A percentile compares a stretch with the other conserved stretches of the same genome.
Evolutionary conservation across 2,329 filamentous ascomycete genomes (phyloP).

Genomic region (Davidsoniella neocaledoniae): DNA sequence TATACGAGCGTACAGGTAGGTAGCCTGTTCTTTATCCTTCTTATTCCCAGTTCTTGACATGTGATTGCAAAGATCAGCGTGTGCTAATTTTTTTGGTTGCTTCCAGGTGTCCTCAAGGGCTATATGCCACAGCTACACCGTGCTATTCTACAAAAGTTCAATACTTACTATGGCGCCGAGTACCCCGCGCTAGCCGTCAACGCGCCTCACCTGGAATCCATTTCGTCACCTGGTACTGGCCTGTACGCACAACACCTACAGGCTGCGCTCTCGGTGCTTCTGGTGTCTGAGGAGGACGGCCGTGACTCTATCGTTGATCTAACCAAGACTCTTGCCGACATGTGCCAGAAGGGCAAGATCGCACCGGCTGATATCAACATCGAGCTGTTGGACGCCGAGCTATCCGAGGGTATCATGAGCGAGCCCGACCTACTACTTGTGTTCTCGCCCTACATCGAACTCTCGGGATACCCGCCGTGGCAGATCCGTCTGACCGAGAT

Average conservation of each 20-base stretch:
- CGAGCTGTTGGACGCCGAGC: constrained; percentile 78
- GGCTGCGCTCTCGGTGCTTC: constrained; percentile 12
- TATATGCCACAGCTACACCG: constrained; percentile 75
- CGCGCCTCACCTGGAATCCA: constrained; percentile 27
- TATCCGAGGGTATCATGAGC: constrained; percentile 60
- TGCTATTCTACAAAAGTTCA: constrained; percentile 61
- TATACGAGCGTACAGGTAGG: constrained; percentile 84
- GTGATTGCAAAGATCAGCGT: too few species aligned
- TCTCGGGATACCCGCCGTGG: constrained; percentile 93
- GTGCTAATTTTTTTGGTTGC: too few species aligned
- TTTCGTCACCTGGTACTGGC: constrained; percentile 17
- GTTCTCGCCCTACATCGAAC: constrained; percentile 67
- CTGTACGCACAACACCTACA: constrained; percentile 14
- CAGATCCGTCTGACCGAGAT: constrained; percentile 91
- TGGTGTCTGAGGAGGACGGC: constrained; percentile 78
- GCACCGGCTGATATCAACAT: constrained; percentile 63
- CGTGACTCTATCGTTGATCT: constrained; percentile 89
- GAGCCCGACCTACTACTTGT: constrained; percentile 83
- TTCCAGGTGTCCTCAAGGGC: constrained; percentile 66
- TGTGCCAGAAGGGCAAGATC: constrained; percentile 82
- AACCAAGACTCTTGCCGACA: constrained; percentile 83
- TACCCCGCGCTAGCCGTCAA: constrained; percentile 50
- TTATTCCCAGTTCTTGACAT: neutral
- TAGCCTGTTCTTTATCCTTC: neutral
- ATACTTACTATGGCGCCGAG: constrained; percentile 68